A percentile compares a stretch with the other conserved stretches of the same genome.
phyloP scores from a whole-genome alignment of 495 filamentous ascomycete genomes.

The Annulohypoxylon stygium region DNA sequence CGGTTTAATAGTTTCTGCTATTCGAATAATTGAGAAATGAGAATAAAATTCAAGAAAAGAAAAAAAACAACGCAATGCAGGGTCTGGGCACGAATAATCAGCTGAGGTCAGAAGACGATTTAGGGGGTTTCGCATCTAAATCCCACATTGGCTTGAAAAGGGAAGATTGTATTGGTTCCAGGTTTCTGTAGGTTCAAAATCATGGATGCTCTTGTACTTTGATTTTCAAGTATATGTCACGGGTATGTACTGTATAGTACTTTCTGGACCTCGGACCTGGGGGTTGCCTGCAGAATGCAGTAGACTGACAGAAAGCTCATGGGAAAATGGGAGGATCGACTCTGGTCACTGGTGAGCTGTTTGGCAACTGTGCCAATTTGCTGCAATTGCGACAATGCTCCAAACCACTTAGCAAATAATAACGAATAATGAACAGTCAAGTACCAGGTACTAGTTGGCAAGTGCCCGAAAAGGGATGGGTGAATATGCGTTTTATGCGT shows the following conservation, averaged over 20 bases:
- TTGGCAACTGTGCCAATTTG: conserved; percentile 27
- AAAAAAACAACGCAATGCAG: conserved; percentile 48
- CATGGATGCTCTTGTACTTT: not conserved
- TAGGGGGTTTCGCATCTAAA: conserved; percentile 40
- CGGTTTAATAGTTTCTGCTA: conserved; percentile 14
- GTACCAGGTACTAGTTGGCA: conserved; percentile 25
- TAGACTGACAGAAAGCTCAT: not conserved
- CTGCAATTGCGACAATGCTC: conserved; percentile 17
- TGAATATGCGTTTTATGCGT: conserved; percentile 1
- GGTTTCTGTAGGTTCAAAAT: not conserved
- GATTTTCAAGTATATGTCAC: not conserved
- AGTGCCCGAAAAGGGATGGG: conserved; percentile 22
- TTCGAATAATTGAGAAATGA: conserved; percentile 33
- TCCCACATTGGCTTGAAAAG: conserved; percentile 16
- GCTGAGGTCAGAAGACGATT: conserved; percentile 49
- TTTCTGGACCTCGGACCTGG: conserved; percentile 5
- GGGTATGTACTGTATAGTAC: not conserved
- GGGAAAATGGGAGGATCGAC: conserved; percentile 10
- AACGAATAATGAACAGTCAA: not conserved
- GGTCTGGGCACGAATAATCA: conserved; percentile 42
- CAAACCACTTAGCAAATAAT: conserved; percentile 11
- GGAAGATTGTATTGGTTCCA: conserved; percentile 7
- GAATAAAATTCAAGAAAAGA: conserved; percentile 23
- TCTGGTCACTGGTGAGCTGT: conserved; percentile 14
- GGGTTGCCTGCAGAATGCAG: conserved; percentile 7